Base-by-base conservation (phyloP, 176 grass and related monocot species). In the Triticum monococcum region DNA sequence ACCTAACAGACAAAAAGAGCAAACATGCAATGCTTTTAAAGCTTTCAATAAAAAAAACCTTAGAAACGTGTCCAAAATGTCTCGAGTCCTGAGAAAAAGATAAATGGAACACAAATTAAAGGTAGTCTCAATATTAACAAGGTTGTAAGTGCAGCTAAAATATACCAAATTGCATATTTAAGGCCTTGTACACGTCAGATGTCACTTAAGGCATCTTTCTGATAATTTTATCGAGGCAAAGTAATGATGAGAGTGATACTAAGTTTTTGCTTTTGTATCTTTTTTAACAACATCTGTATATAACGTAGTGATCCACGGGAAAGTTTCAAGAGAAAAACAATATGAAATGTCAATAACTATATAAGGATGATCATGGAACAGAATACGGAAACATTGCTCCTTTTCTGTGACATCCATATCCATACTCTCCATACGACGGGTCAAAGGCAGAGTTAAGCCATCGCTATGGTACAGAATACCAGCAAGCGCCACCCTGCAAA, bases 131-230 rank as follows among this genome's bases (percentile, higher is more conserved):
- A 61, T 28, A 70, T 23, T 18, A 12, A 36, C 8, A 78, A 26
- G 62, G 20, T 45, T 77, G 7, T 6, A 28, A 77, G 22, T 78
- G 43, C 28, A 83, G 7, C 64, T 78, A 57, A 88, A 78, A 46
- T 69, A 31, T 75, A 74, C 52, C n/a, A 62, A 43, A 9, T 73
- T 74, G 52, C 23, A 74, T 62, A 17, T 72, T 41, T 83, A 41
- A 9, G 68, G 23, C 33, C 67, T 57, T 80, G 17, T 8, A 13
- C 26, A 64, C 33, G 46, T 37, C 38, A 66, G 8, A 50, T 41
- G 52, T 80, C 8, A 6, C 71, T 13, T 43, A 66, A 60, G 59
- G n/a, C 43, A 22, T 75, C 8, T 77, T 23, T 84, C 68, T 57
- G 43, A 26, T 32, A 79, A 52, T 48, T 59, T 59, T 59, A 71